Evolutionary conservation across 192 early-diverging fungal species (phyloP).

Genomic region (Kickxella alabastrina): DNA sequence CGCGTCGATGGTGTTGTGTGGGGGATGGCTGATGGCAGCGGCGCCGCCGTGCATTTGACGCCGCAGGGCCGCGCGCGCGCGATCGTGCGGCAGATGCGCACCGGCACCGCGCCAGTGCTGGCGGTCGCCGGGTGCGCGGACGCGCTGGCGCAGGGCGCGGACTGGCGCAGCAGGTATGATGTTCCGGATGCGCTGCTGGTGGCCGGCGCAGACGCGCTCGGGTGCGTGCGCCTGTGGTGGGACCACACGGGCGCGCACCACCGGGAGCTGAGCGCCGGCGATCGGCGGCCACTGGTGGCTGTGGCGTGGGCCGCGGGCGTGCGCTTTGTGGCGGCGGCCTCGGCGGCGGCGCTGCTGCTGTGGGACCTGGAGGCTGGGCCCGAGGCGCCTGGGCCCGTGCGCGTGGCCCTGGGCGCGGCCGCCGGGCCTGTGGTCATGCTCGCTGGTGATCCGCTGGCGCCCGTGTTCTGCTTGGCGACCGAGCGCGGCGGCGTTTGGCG

Average conservation of each 20-base stretch:
- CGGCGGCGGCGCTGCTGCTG: slow-evolving; percentile 11
- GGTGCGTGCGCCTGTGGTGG: slow-evolving; percentile 31
- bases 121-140: slow-evolving; percentile 21
- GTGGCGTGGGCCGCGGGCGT: slow-evolving; percentile 29
- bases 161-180: slow-evolving; percentile 6
- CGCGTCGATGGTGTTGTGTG: slow-evolving; percentile 23
- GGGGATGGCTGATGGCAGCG: slow-evolving; percentile 20
- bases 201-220: slow-evolving; percentile 16
- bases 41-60: slow-evolving; percentile 15
- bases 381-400: too few relatives aligned
- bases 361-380: slow-evolving; percentile 37
- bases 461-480: slow-evolving; percentile 21
- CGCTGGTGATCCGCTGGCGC: slow-evolving; percentile 23
- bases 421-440: slow-evolving; percentile 19
- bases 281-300: slow-evolving; percentile 2
- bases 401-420: not conserved
- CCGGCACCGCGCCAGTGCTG: slow-evolving; percentile 4
- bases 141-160: slow-evolving; percentile 17
- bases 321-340: slow-evolving; percentile 25
- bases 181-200: not conserved
- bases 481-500: slow-evolving; percentile 19
- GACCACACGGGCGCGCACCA: slow-evolving; percentile 2
- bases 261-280: slow-evolving; percentile 1
- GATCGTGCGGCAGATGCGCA: not conserved
- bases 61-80: slow-evolving; percentile 2